Evolutionary conservation across 2,329 filamentous ascomycete genomes (phyloP).

Genomic region (Hymenoscyphus occultus): DNA sequence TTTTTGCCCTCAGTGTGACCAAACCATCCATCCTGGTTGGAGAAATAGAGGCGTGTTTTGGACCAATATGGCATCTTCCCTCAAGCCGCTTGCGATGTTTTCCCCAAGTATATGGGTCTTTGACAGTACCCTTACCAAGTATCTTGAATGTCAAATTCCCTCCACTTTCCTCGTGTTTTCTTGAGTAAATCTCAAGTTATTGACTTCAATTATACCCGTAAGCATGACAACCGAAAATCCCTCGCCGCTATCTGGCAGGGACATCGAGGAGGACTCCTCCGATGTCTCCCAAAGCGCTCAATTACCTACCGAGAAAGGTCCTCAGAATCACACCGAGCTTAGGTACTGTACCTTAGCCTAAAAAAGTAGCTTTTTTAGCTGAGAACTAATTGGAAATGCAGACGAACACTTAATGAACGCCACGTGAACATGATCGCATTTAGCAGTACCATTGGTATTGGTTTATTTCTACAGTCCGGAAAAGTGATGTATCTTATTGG

Average conservation of each 20-base stretch:
- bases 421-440: constrained; percentile 45
- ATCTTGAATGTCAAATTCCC: background rate
- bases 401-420: constrained; percentile 38
- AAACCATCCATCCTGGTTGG: background rate
- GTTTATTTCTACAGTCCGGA: constrained; percentile 45
- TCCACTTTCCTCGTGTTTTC: background rate
- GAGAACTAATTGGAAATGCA: background rate
- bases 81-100: background rate
- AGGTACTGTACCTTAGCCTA: background rate
- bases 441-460: constrained; percentile 44
- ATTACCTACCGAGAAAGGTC: background rate
- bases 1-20: background rate
- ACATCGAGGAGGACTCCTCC: background rate
- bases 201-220: background rate
- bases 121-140: background rate
- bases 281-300: background rate
- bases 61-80: background rate
- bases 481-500: constrained; percentile 44
- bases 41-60: background rate
- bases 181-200: background rate
- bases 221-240: background rate
- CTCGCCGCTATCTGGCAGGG: background rate
- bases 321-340: background rate
- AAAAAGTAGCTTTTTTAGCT: background rate
- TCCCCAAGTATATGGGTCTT: background rate